Base-by-base conservation (phyloP, 371 early-diverging fungal genomes). In the Apophysomyces ossiformis region DNA sequence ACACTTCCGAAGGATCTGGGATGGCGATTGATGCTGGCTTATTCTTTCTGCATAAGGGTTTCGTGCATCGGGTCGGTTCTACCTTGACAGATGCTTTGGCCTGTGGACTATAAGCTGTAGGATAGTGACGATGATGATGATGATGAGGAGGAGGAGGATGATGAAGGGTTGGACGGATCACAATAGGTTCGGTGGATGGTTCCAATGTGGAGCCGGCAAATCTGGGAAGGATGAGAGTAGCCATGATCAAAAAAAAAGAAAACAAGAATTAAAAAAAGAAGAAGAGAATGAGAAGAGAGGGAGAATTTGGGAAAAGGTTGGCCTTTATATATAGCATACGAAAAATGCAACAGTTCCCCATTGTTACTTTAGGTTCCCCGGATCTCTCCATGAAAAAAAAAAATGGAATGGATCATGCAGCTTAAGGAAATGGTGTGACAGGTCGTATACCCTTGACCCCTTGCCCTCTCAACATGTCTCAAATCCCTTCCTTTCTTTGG, bases 141-240 rank as follows among this genome's bases (percentile, higher is more conserved):
- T 1, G 21, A 26, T 26, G 32, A 26, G 32, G 32, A 26, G 1
- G 32, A 26, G 32, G 32, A 1, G 1, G 26, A 26, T 26, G 32
- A 26, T 26, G 32, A 26, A 26, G 32, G 32, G 1, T 26, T 36
- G 63, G 50, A 15, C 38, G 50, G 32, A 62, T 46, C 36, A 62
- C 50, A 21, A 62, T 62, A 47, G 63, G 63, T 13, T 62, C 63
- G 18, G 44, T n/a, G 9, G 63, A 36, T 2, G 63, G 63, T 36
- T 62, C 63, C 12, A 62, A 36, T 12, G 63, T 62, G 18, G 63
- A 62, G 32, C 63, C 63, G 8, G 63, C 13, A 36, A 36, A 62
- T 62, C 63, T 36, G 36, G 46, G 50, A 16, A 62, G 63, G 12
- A 32, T 26, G 5, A 62, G 37, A 16, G 50, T 45, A 43, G 46